These are phyloP conservation scores for Coemansia sp. DNA, from an alignment of 192 early-diverging fungal species.

Conservation along the genomic window DNA sequence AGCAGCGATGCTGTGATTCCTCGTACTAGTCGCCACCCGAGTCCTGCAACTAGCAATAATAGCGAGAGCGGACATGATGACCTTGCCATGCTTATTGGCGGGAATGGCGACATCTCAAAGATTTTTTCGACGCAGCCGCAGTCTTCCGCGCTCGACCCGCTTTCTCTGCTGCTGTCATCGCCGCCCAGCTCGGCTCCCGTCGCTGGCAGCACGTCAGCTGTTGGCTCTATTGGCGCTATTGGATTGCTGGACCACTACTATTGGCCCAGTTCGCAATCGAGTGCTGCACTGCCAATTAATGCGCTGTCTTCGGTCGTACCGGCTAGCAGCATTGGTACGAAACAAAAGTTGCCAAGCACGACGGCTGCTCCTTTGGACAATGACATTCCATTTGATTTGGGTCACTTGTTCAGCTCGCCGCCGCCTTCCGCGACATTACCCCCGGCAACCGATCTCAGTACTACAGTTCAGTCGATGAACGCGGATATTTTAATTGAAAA, in stretches of 20 bases:
- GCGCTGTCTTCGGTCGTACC: slow-evolving; percentile 6
- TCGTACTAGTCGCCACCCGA: slow-evolving; percentile 29
- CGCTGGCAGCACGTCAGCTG: neutral
- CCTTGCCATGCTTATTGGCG: slow-evolving; percentile 25
- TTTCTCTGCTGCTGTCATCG: slow-evolving; percentile 39
- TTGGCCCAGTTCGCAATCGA: slow-evolving; percentile 15
- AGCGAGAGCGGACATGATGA: slow-evolving; percentile 36
- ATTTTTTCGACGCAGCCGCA: neutral
- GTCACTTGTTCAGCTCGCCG: slow-evolving; percentile 16
- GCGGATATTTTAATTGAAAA: slow-evolving; percentile 14
- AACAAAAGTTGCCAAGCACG: neutral
- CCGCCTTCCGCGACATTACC: neutral
- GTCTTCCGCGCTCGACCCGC: slow-evolving; percentile 21
- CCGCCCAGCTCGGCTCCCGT: slow-evolving; percentile 13
- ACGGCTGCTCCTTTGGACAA: neutral
- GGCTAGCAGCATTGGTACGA: slow-evolving; percentile 1
- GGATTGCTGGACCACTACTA: slow-evolving; percentile 11
- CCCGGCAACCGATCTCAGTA: neutral
- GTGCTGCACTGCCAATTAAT: neutral
- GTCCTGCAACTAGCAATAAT: slow-evolving; percentile 29
- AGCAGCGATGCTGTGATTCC: slow-evolving; percentile 37
- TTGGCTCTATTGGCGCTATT: neutral
- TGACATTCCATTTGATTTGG: slow-evolving; percentile 21
- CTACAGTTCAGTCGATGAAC: neutral
- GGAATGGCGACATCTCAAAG: neutral